phyloP scores from a whole-genome alignment of 345 rosid genomes.

The Garcia nutans region DNA sequence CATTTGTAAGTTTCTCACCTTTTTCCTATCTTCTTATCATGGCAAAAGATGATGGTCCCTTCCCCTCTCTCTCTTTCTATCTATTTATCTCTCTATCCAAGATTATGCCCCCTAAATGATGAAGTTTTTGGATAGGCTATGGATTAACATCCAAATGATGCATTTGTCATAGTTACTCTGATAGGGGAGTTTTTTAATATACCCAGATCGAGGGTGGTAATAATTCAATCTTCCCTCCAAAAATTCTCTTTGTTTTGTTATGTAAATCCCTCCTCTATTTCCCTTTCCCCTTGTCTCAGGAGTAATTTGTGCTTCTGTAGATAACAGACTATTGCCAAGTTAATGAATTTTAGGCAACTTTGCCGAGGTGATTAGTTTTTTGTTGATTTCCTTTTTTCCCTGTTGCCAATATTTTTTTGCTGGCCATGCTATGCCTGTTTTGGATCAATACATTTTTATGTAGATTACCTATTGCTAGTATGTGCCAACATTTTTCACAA shows the following conservation, averaged over 20 bases:
- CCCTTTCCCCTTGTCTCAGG: no score
- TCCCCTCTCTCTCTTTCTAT: background rate
- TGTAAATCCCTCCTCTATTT: no score
- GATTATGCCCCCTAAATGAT: constrained; percentile 45
- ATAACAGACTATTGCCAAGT: background rate
- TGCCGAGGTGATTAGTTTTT: constrained; percentile 43
- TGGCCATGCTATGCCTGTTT: background rate
- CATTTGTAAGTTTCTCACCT: background rate
- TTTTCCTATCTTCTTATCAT: no score
- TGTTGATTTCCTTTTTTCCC: constrained; percentile 47
- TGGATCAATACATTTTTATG: background rate
- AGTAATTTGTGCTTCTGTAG: background rate
- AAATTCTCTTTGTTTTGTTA: no score
- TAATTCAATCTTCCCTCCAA: no score
- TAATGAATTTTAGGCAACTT: constrained; percentile 33
- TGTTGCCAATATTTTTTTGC: constrained; percentile 44
- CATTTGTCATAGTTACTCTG: constrained; percentile 87
- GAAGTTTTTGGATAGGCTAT: constrained; percentile 50
- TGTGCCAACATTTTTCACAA: background rate
- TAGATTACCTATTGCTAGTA: background rate
- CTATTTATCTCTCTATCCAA: background rate
- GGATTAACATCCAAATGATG: constrained; percentile 63
- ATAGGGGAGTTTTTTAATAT: constrained; percentile 37
- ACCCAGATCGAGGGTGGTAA: background rate
- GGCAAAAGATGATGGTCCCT: background rate